Conservation (phyloP, 2,329 filamentous ascomycete genomes). For the Penicillium glabrum region DNA sequence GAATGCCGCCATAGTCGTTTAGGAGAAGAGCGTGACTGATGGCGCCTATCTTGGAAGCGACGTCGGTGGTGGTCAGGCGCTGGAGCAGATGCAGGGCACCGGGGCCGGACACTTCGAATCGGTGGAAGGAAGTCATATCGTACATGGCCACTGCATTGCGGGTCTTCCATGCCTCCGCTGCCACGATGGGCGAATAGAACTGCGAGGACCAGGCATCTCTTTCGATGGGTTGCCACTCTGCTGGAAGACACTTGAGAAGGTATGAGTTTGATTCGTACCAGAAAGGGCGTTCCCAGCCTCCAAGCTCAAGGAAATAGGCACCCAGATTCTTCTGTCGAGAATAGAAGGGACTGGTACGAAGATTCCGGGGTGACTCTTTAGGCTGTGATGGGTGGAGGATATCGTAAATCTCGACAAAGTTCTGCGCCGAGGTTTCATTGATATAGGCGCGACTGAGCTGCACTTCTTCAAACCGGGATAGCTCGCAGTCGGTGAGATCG, state of each 20-base stretch:
- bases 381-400: slow-evolving; percentile 63
- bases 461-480: slow-evolving; percentile 62
- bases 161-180: slow-evolving; percentile 65
- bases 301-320: slow-evolving; percentile 57
- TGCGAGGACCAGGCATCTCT: slow-evolving; percentile 60
- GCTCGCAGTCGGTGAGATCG: slow-evolving; percentile 60
- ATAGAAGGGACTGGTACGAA: slow-evolving; percentile 61
- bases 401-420: slow-evolving; percentile 65
- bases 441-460: slow-evolving; percentile 59
- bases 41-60: slow-evolving; percentile 48
- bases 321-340: slow-evolving; percentile 53
- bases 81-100: slow-evolving; percentile 58
- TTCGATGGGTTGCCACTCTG: slow-evolving; percentile 55
- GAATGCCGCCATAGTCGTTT: slow-evolving; percentile 54
- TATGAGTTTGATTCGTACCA: slow-evolving; percentile 61
- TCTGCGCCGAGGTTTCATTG: slow-evolving; percentile 59
- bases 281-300: slow-evolving; percentile 63
- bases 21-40: slow-evolving; percentile 61
- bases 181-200: slow-evolving; percentile 59
- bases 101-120: slow-evolving; percentile 59
- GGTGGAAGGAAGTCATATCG: slow-evolving; percentile 61
- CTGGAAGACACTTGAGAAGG: slow-evolving; percentile 53
- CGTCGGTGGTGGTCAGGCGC: slow-evolving; percentile 38
- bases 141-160: slow-evolving; percentile 62
- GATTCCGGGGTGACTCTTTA: slow-evolving; percentile 56